Conservation (phyloP, 257 asterid genomes). For the Pogostemon cablin region DNA sequence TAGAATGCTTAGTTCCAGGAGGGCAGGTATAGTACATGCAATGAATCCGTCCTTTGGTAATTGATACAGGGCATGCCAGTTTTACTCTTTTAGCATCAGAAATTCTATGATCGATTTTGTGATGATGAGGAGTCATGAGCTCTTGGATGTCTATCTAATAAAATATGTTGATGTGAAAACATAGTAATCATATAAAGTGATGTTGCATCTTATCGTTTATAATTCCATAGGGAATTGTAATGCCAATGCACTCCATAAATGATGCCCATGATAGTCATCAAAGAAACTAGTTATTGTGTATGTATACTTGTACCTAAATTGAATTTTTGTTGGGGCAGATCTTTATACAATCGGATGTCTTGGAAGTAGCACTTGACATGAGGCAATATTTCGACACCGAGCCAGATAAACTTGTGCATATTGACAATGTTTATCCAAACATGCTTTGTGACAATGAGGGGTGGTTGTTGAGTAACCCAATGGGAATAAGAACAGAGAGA, state of each 20-base stretch:
- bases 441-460: conserved; percentile 64
- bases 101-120: background rate
- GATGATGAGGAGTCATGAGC: background rate
- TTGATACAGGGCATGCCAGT: too few relatives aligned
- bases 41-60: too few relatives aligned
- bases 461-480: conserved; percentile 81
- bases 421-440: conserved; percentile 44
- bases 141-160: background rate
- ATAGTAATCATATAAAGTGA: too few relatives aligned
- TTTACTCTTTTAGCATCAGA: background rate
- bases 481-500: conserved; percentile 90
- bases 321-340: conserved; percentile 51
- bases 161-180: background rate
- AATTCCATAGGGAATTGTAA: too few relatives aligned
- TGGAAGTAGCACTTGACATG: conserved; percentile 84
- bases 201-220: too few relatives aligned
- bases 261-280: too few relatives aligned
- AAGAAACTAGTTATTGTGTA: background rate
- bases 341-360: conserved; percentile 83
- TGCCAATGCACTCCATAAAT: too few relatives aligned
- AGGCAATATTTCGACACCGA: conserved; percentile 69
- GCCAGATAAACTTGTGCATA: conserved; percentile 56
- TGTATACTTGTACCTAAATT: background rate
- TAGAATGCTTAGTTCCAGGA: conserved; percentile 56
- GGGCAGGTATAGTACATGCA: conserved; percentile 64